Base-by-base conservation (phyloP, 23 red algal genomes). In the Cyanidioschyzon merolae region DNA sequence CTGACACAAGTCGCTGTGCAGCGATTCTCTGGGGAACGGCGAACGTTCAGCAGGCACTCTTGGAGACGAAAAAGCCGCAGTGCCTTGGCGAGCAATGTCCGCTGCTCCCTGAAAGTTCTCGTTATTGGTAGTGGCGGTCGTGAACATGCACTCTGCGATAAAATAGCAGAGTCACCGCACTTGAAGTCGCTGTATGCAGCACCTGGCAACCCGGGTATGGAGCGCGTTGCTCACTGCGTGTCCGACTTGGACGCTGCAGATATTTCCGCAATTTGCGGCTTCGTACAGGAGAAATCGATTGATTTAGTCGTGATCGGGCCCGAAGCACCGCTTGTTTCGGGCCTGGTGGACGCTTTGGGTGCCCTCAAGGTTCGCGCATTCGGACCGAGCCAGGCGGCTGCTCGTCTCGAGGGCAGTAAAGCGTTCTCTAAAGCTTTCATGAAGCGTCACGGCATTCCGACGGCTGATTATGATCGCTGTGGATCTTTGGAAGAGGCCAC, bases 241-340 rank as follows among this genome's bases (percentile, higher is more conserved):
- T 39, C 39, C 0, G 80, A 79, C 41, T 34, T 76, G 7, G 77
- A 68, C 27, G 82, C 79, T 2, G 80, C 77, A 40, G 81, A 91
- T 41, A 45, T 85, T 26, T 80, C 83, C 3, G 68, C 80, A 1
- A 76, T 96, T 34, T 67, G 84, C 58, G 34, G 67, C 37, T 40
- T 83, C 57, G 88, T 85, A 30, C 57, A 67, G 25, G 34, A 74
- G 39, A 54, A 86, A 21, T 40, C 58, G 21, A 84, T 88, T 7
- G 88, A 89, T 71, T 75, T 96, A 37, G 92, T 90, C 0, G 79
- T 96, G 25, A 59, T 96, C 15, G 92, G 92, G 2, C 92, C 92
- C 39, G 92, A 96, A 58, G 82, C 79, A 26, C 79, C 92, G 32
- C 88, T 96, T 39, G 87, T 96, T 17, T 51, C 67, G 27, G 92